A percentile compares a stretch with the other conserved stretches of the same genome.
Evolutionary conservation across 768 basidiomycete genomes (phyloP).

Genomic region (Mycena rosella): DNA sequence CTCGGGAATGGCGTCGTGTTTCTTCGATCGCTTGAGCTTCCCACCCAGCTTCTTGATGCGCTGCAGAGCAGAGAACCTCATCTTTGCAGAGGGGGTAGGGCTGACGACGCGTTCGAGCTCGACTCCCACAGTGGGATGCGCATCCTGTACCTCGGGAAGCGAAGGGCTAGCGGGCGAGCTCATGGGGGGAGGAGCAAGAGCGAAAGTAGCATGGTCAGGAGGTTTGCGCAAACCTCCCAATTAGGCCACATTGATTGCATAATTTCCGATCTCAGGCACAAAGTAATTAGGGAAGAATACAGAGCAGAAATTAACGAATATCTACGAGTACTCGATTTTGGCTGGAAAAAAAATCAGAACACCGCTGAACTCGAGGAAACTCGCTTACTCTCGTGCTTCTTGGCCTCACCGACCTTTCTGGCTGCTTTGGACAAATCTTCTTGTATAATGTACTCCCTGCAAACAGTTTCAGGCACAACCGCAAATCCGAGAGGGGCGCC

Average conservation of each 20-base stretch:
- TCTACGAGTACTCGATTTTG: conserved; percentile 65
- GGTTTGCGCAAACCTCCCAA: background rate
- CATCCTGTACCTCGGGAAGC: background rate
- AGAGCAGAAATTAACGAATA: conserved; percentile 6
- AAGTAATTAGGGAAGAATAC: conserved; percentile 1
- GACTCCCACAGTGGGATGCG: background rate
- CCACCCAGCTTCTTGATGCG: conserved; percentile 35
- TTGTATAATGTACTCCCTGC: conserved; percentile 91
- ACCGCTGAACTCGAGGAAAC: conserved; percentile 12
- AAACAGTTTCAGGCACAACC: conserved; percentile 11
- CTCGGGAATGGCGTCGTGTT: conserved; percentile 22
- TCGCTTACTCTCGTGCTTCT: conserved; percentile 96
- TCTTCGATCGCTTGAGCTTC: conserved; percentile 34
- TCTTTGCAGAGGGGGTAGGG: conserved; percentile 35
- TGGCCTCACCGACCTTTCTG: conserved; percentile 94
- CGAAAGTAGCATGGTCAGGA: background rate
- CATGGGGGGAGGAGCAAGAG: conserved; percentile 9
- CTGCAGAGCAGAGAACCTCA: conserved; percentile 33
- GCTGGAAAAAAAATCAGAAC: conserved; percentile 47
- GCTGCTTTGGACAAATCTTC: conserved; percentile 98
- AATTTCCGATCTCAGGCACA: conserved; percentile 11
- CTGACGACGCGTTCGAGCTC: conserved; percentile 28
- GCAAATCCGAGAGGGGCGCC: background rate
- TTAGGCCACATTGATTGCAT: conserved; percentile 7
- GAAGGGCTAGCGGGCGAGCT: background rate